phyloP scores from a whole-genome alignment of 768 basidiomycete genomes.

The Podaxis pistillaris region DNA sequence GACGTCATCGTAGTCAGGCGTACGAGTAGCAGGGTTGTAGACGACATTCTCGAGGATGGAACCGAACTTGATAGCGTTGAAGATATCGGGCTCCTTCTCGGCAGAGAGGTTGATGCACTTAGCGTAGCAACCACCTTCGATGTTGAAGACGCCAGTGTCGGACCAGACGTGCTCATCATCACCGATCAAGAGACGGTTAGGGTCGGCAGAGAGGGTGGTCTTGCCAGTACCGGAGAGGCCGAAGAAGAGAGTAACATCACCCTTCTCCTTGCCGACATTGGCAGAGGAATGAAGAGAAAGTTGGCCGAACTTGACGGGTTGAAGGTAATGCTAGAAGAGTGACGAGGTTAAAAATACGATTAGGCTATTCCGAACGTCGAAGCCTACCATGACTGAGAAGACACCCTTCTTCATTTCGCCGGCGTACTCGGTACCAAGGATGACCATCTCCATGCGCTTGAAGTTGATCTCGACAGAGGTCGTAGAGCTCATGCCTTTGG shows the following conservation, averaged over 20 bases:
- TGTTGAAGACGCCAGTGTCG: conserved; percentile 98
- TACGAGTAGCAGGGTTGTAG: conserved; percentile 80
- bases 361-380: not conserved
- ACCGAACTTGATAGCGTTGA: conserved; percentile 90
- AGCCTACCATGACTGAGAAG: conserved; percentile 90
- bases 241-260: conserved; percentile 98
- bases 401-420: conserved; percentile 99
- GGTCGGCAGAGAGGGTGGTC: conserved; percentile 97
- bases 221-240: conserved; percentile 98
- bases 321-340: conserved; percentile 79
- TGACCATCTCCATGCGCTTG: conserved; percentile 99
- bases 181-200: conserved; percentile 89
- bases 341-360: conserved; percentile 14
- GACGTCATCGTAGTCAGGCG: conserved; percentile 94
- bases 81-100: conserved; percentile 99
- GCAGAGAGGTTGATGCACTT: conserved; percentile 96
- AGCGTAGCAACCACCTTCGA: conserved; percentile 99
- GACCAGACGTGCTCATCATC: conserved; percentile 99
- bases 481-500: conserved; percentile 98
- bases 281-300: conserved; percentile 97
- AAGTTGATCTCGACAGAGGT: conserved; percentile 99
- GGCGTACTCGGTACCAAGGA: conserved; percentile 96
- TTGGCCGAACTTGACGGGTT: conserved; percentile 98
- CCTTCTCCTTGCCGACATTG: conserved; percentile 86
- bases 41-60: conserved; percentile 99